Evolutionary conservation across 176 grass and related monocot genomes (phyloP), one percentile per base, ranked within the genome.

Genomic region (bread wheat (Triticum aestivum)): DNA sequence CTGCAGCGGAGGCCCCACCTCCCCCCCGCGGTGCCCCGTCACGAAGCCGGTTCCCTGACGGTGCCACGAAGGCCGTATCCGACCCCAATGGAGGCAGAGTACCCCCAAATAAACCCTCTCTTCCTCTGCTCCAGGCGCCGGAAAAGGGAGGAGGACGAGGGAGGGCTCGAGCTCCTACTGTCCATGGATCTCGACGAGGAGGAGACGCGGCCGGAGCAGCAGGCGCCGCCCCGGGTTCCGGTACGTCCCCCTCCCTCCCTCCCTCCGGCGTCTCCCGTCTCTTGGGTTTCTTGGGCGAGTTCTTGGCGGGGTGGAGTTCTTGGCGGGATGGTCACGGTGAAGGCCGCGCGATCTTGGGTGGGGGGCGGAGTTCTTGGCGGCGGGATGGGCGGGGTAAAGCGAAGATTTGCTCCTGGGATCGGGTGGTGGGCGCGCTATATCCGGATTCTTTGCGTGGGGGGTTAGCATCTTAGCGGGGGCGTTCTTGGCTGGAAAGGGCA

Each of bases 391-490:
- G 30, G 45, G 26, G 8, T 33, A 26, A 47, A 29, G 62, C 2
- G 75, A 59, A 15, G 23, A 41, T 69, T 61, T 42, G 47, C 4
- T 9, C 21, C 13, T 52, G 8, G 39, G 42, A 52, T 66, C 61
- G 82, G 72, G 83, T 18, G 61, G 61, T 37, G 61, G 61, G 39
- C 5, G 3, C 15, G 2, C 18, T 11, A 62, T 56, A 0, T 18
- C 72, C 61, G 45, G 74, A 78, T 85, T 68, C 84, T 85, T 85
- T 59, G 63, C 84, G 51, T 78, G 23, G 74, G 83, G 83, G n/a
- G 14, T 86, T 37, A 54, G 44, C 44, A 47, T 47, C 44, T 47
- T 13, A 47, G 63, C 38, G 24, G 12, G 12, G 59, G 12, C 10
- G 11, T 58, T 69, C 73, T 42, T 85, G 30, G 82, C 56, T 14